Conservation (phyloP, 345 rosid genomes). For the Carallia pectinifolia region DNA sequence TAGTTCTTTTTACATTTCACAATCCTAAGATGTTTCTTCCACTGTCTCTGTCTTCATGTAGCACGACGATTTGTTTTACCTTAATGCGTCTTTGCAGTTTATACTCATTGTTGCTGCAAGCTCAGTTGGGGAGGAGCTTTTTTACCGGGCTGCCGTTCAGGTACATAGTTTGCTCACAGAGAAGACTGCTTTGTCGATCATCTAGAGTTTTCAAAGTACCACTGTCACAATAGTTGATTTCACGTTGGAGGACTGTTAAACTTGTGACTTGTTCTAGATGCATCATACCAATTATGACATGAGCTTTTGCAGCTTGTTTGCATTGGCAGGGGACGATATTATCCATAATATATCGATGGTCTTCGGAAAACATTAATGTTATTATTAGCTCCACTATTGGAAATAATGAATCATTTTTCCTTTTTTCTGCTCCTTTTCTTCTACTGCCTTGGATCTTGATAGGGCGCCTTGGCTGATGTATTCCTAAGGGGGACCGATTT, state of each 20-base stretch:
- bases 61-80: constrained; percentile 9
- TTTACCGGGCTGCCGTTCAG: constrained; percentile 97
- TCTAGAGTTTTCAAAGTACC: neutral
- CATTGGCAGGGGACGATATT: neutral
- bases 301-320: neutral
- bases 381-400: neutral
- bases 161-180: constrained; percentile 29
- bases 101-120: constrained; percentile 81
- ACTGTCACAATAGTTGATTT: neutral
- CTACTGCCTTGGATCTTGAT: neutral
- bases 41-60: neutral
- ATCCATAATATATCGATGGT: neutral
- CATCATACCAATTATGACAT: too few species aligned
- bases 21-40: constrained; percentile 2
- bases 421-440: neutral
- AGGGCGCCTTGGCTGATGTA: constrained; percentile 90
- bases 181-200: neutral
- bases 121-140: constrained; percentile 98
- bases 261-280: too few species aligned
- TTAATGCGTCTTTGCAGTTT: constrained; percentile 46
- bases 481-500: constrained; percentile 77
- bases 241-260: neutral
- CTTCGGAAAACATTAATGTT: neutral
- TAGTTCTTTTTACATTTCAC: constrained; percentile 7
- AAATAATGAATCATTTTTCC: constrained; percentile 1